These are phyloP conservation scores for Candida odintsovae DNA, from an alignment of 805 yeast genomes.

Conservation along the genomic window DNA sequence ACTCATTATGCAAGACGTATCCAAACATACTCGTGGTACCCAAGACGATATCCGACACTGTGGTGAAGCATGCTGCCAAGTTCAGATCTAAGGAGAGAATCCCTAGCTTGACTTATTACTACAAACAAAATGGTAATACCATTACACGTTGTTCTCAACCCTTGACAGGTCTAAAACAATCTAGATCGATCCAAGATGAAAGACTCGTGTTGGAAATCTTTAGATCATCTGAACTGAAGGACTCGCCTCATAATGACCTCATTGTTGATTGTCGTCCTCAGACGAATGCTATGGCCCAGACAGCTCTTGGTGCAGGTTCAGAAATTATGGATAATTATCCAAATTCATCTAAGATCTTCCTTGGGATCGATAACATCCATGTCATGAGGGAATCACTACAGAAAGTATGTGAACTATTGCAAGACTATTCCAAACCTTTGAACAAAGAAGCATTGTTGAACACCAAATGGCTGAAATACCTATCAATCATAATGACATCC, in stretches of 20 bases:
- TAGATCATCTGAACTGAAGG: constrained; percentile 38
- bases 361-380: constrained; percentile 93
- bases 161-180: constrained; percentile 81
- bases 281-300: constrained; percentile 94
- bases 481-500: constrained; percentile 62
- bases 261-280: constrained; percentile 90
- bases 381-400: constrained; percentile 83
- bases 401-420: constrained; percentile 56
- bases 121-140: constrained; percentile 62
- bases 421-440: constrained; percentile 49
- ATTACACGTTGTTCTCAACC: constrained; percentile 93
- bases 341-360: constrained; percentile 61
- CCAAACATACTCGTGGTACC: constrained; percentile 72
- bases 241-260: constrained; percentile 48
- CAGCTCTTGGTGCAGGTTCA: constrained; percentile 97
- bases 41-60: constrained; percentile 68
- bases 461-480: constrained; percentile 75
- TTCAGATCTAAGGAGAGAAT: constrained; percentile 82
- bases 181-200: constrained; percentile 89
- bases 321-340: constrained; percentile 87
- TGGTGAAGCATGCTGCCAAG: constrained; percentile 75
- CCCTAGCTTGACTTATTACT: constrained; percentile 76
- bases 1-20: constrained; percentile 68
- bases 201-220: constrained; percentile 71
- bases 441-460: constrained; percentile 53